Base-by-base conservation (phyloP, 805 yeast species). In the Ogataea zsoltii region DNA sequence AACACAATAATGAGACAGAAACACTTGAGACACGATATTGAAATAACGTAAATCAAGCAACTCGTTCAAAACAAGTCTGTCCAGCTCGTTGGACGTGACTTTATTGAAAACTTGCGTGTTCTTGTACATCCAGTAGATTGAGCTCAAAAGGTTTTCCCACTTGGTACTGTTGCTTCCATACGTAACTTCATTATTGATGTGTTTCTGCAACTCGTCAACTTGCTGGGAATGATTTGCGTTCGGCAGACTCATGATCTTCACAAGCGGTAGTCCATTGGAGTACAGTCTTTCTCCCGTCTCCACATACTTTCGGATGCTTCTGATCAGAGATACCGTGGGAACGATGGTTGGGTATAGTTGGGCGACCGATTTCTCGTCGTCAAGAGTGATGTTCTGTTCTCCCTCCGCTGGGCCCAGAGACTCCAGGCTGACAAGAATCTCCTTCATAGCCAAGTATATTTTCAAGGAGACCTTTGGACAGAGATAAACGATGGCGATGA, bases 261-360 rank as follows among this genome's bases (percentile, higher is more conserved):
- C 35, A 13, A 65, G 41, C 0, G 68, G 51, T 3, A 64, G 38
- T 7, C 52, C 57, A 38, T 57, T 63, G 1, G 60, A 54, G 33
- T 54, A 56, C 9, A 66, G 43, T 19, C 65, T 44, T 45, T 64
- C 63, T 11, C 58, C 64, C 9, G 59, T 51, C 33, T 61, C 62
- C 18, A 65, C 58, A n/a, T 48, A 44, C 23, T 51, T 52, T 4
- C 46, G 38, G 19, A 62, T 43, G 1, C 34, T 36, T 16, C 51
- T 40, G 6, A 62, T 38, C 7, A 56, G 33, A 0, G 42, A 11
- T 7, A 37, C 31, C n/a, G 63, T 45, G 15, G 61, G 63, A 2
- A 16, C 28, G 4, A 54, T 39, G 0, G 18, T 23, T 13, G 35
- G 29, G 9, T 15, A 33, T 32, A 42, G 38, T 11, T 44, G 48